A percentile compares a stretch with the other conserved stretches of the same genome.
These are phyloP conservation scores for Entamoeba invadens DNA, from an alignment of 208 protist genomes.

Conservation along the genomic window DNA sequence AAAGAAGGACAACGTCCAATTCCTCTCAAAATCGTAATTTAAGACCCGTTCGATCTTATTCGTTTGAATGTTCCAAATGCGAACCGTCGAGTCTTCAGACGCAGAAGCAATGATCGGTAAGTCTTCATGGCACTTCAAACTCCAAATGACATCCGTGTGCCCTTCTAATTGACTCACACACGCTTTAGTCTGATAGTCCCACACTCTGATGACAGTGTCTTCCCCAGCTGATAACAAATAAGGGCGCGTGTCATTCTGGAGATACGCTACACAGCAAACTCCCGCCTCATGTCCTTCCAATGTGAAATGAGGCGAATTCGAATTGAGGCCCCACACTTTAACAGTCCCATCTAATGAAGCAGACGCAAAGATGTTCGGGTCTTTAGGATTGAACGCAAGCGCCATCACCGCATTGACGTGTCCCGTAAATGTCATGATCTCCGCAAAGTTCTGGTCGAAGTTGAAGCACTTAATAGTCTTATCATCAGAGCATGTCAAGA, in stretches of 20 bases:
- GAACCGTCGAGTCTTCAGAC: conserved; percentile 93
- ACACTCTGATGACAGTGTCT: conserved; percentile 49
- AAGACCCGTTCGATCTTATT: neutral
- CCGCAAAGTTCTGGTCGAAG: conserved; percentile 6
- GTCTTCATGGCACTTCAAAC: conserved; percentile 82
- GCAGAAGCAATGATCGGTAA: conserved; percentile 80
- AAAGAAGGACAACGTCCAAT: neutral
- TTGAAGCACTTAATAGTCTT: conserved; percentile 14
- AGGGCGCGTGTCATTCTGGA: conserved; percentile 60
- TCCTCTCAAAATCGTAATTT: neutral
- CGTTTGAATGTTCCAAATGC: conserved; percentile 86
- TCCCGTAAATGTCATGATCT: conserved; percentile 6
- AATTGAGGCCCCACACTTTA: conserved; percentile 7
- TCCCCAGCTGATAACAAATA: conserved; percentile 94
- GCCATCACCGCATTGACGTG: conserved; percentile 16
- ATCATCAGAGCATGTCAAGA: conserved; percentile 21
- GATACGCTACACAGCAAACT: conserved; percentile 13
- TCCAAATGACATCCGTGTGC: conserved; percentile 96
- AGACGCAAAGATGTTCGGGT: conserved; percentile 20
- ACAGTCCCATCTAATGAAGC: conserved; percentile 10
- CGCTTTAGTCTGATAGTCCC: conserved; percentile 29
- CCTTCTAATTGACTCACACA: conserved; percentile 88
- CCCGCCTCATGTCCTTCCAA: conserved; percentile 19
- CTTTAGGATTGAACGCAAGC: conserved; percentile 14
- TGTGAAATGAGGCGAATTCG: conserved; percentile 10